A percentile compares a stretch with the other conserved stretches of the same genome.
Evolutionary conservation across 2,329 filamentous ascomycete species (phyloP).

Genomic region (Trichoderma simmonsii): DNA sequence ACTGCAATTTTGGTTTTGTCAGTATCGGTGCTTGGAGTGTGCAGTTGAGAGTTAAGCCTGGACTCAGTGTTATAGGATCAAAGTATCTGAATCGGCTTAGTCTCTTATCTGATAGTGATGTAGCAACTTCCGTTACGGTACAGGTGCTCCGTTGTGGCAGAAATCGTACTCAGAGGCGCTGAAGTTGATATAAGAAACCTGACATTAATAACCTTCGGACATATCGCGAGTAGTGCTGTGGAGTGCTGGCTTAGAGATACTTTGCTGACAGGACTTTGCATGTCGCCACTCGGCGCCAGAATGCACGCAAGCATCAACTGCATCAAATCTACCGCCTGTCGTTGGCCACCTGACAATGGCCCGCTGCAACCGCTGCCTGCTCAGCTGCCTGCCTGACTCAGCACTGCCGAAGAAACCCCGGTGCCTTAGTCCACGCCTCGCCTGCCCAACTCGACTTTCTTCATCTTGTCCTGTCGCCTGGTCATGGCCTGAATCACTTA

Average conservation of each 20-base stretch:
- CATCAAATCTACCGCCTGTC: not conserved
- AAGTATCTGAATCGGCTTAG: not conserved
- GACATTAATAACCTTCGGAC: not conserved
- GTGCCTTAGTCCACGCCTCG: slow-evolving; percentile 1
- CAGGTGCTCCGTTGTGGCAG: not conserved
- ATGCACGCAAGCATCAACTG: not conserved
- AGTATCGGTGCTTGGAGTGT: not conserved
- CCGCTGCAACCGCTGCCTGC: not conserved
- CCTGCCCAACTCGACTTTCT: slow-evolving; percentile 15
- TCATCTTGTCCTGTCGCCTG: slow-evolving; percentile 5
- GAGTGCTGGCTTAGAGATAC: not conserved
- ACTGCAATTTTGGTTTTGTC: not conserved
- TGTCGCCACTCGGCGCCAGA: not conserved
- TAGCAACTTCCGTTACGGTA: not conserved
- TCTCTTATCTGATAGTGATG: not conserved
- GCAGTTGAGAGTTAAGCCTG: not conserved
- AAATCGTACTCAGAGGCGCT: not conserved
- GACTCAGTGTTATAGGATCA: not conserved
- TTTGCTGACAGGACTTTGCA: not conserved
- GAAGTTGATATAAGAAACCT: not conserved
- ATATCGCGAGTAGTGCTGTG: not conserved
- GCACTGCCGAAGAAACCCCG: slow-evolving; percentile 18
- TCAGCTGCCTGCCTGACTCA: slow-evolving; percentile 19
- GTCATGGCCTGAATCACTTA: slow-evolving; percentile 20
- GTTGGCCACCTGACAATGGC: slow-evolving; percentile 18